These are phyloP conservation scores for Escallonia rubra DNA, from an alignment of 129 eudicot genomes.

Conservation along the genomic window DNA sequence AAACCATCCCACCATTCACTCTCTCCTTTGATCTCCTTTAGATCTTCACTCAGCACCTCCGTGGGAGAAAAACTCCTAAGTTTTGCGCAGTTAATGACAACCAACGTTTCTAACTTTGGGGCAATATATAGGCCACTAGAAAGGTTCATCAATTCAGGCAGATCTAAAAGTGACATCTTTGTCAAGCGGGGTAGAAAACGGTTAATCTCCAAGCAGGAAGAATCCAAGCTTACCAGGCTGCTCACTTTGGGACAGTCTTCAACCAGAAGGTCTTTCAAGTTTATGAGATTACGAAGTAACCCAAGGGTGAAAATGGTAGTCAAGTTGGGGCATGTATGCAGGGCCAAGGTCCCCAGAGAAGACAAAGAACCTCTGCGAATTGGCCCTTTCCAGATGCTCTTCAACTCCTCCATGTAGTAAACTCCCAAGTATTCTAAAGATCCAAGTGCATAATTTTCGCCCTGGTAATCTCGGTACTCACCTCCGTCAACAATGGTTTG, in stretches of 20 bases:
- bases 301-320: neutral
- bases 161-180: constrained; percentile 13
- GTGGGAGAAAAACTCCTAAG: neutral
- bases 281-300: neutral
- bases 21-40: constrained; percentile 10
- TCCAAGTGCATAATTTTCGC: constrained; percentile 2
- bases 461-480: neutral
- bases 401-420: constrained; percentile 28
- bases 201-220: neutral
- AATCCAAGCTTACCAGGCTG: neutral
- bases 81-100: constrained; percentile 7
- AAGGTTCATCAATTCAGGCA: constrained; percentile 11
- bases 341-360: constrained; percentile 18
- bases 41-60: neutral
- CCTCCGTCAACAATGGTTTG: constrained; percentile 18
- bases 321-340: constrained; percentile 34
- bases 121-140: neutral
- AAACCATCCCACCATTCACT: constrained; percentile 7
- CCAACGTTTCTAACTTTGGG: neutral
- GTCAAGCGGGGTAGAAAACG: constrained; percentile 7
- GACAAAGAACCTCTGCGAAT: constrained; percentile 11
- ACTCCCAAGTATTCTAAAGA: constrained; percentile 26
- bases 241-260: constrained; percentile 26
- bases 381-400: constrained; percentile 27
- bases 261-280: constrained; percentile 19